These are phyloP conservation scores for Carex pumila DNA, from an alignment of 176 grass and related monocot species.

Conservation along the genomic window DNA sequence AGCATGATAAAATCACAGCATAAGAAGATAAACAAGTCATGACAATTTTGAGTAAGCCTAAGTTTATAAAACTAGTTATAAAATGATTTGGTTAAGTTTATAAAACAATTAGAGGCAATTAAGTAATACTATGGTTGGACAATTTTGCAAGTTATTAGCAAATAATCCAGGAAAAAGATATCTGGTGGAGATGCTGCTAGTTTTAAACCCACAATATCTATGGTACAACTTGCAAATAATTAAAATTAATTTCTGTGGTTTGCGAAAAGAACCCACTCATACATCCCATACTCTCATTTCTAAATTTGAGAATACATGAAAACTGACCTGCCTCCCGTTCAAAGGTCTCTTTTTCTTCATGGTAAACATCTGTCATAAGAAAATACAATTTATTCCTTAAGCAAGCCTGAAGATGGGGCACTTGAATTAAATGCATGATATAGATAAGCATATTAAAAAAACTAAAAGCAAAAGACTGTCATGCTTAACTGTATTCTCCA, in stretches of 20 bases:
- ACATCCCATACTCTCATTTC: neutral
- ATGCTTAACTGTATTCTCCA: slow-evolving; percentile 68
- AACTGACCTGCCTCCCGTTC: slow-evolving; percentile 76
- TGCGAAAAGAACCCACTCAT: neutral
- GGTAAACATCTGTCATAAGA: slow-evolving; percentile 69
- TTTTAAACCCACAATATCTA: neutral
- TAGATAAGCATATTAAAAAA: slow-evolving; percentile 7
- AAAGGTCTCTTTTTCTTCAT: slow-evolving; percentile 86
- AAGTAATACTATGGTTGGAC: neutral
- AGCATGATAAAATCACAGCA: neutral
- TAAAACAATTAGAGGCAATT: neutral
- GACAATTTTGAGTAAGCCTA: neutral
- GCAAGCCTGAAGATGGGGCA: slow-evolving; percentile 19
- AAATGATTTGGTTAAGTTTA: neutral
- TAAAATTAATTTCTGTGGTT: neutral
- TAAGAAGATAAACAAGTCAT: neutral
- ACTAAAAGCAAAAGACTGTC: neutral
- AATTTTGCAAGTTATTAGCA: neutral
- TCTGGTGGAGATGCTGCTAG: neutral
- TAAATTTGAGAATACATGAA: neutral
- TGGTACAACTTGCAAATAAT: neutral
- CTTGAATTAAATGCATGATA: neutral
- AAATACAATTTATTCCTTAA: slow-evolving; percentile 21
- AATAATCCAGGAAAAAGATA: neutral
- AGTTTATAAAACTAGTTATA: neutral